Percentiles rank a stretch among this genome's conserved stretches.
These are phyloP conservation scores for Crithidia bombi DNA, from an alignment of 208 protist species.

Conservation along the genomic window DNA sequence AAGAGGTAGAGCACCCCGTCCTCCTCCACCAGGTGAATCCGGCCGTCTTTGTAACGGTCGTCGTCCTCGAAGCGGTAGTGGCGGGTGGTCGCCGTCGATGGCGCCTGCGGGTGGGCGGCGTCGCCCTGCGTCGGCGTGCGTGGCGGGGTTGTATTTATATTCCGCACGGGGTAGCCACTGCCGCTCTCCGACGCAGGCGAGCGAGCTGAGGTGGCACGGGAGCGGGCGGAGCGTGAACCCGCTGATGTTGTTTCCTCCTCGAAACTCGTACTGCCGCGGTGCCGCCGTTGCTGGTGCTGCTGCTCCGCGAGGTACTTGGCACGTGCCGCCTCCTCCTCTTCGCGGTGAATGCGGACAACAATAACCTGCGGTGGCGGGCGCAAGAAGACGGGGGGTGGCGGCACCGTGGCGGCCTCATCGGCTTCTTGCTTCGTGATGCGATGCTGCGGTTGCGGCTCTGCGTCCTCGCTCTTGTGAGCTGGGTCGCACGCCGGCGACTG, in stretches of 20 bases:
- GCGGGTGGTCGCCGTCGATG: conserved; percentile 21
- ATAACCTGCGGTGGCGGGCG: conserved; percentile 37
- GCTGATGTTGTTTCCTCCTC: conserved; percentile 1
- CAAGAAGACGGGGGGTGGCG: conserved; percentile 39
- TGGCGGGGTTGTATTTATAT: background rate
- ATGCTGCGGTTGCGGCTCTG: background rate
- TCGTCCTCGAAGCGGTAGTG: conserved; percentile 48
- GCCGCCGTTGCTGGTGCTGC: conserved; percentile 1
- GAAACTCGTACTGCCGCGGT: background rate
- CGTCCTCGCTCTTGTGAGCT: too few relatives aligned
- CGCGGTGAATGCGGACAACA: conserved; percentile 34
- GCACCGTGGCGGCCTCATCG: conserved; percentile 28
- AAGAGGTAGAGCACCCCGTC: conserved; percentile 69
- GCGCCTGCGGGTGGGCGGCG: too few relatives aligned
- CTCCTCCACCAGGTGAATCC: conserved; percentile 68
- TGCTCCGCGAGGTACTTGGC: conserved; percentile 29
- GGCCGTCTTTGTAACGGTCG: conserved; percentile 53
- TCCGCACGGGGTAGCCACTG: background rate
- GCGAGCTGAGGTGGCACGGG: conserved; percentile 1
- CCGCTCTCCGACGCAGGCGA: conserved; percentile 8
- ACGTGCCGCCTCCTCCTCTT: conserved; percentile 44
- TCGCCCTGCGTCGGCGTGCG: conserved; percentile 5
- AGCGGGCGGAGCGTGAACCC: conserved; percentile 12
- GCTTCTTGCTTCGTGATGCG: conserved; percentile 31
- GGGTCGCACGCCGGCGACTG: background rate